Evolutionary conservation across 169 alveolate genomes (phyloP), one percentile per base, ranked within the genome.

Genomic region (Cryptosporidium xiaoi): DNA sequence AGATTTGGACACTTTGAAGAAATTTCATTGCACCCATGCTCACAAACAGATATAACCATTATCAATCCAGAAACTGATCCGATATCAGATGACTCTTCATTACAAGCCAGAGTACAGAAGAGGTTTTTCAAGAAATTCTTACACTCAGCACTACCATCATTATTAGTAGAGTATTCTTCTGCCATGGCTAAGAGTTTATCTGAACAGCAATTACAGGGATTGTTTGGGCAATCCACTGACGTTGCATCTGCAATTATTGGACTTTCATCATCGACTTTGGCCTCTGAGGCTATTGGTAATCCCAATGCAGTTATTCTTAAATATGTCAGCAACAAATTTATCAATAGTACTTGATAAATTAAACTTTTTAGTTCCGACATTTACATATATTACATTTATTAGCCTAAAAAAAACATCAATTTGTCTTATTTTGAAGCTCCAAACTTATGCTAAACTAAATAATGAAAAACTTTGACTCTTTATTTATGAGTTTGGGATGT

Each of bases 91-190:
- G 87, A 77, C 71, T 77, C 87, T 40, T 77, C 87, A 15, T 77
- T 77, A 31, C 87, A 77, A 27, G 87, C 87, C 33, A 77, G 12
- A 77, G 87, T 77, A 33, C 87, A 77, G 64, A 77, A 77, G 6
- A 77, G 50, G 31, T 77, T 77, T 29, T 77, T 77, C 51, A 77
- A 60, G 64, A 77, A 77, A 29, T 51, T 15, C 0, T 51, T 31
- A 15, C 87, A 77, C 7, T 77, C 87, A 0, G 87, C 15, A 27
- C 34, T 60, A 15, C 15, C 34, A 7, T 36, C 77, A 40, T 46
- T 62, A 20, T 55, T 33, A 29, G 20, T 34, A 1, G 87, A 56
- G 48, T 77, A 77, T 20, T 77, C 51, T 36, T 60, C 69, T 60
- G 87, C 87, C 64, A 77, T 18, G 5, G 64, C 33, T 5, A 60